Conservation (phyloP, 2,329 filamentous ascomycete genomes). For the Triangularia verruculosa region DNA sequence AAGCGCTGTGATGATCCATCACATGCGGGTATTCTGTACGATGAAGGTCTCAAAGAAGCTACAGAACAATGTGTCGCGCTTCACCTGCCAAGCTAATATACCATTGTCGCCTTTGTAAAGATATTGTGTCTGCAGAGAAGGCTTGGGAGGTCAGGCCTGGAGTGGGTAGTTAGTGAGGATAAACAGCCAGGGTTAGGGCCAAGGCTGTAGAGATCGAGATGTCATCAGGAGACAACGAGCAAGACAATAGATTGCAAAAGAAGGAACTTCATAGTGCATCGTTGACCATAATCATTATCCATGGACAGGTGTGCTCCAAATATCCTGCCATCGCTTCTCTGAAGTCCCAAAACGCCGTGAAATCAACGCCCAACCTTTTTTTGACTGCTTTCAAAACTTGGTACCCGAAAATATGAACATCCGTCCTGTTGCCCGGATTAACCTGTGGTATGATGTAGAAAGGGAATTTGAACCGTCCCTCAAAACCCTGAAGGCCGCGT, state of each 20-base stretch:
- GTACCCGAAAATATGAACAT: background rate
- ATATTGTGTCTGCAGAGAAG: background rate
- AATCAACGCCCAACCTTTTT: background rate
- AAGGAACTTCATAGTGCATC: background rate
- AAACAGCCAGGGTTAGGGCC: background rate
- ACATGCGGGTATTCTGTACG: background rate
- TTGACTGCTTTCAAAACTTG: background rate
- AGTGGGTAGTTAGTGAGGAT: background rate
- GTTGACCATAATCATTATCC: background rate
- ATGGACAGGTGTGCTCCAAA: background rate
- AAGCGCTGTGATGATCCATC: background rate
- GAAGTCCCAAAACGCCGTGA: background rate
- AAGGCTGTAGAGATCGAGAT: background rate
- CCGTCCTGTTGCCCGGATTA: background rate
- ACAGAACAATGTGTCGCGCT: background rate
- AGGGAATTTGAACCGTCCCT: background rate
- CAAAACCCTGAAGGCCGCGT: background rate
- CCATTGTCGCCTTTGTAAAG: background rate
- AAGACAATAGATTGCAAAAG: background rate
- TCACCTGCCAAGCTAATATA: background rate
- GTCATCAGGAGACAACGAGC: background rate
- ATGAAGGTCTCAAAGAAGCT: background rate
- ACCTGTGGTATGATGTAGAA: background rate
- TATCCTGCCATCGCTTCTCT: background rate
- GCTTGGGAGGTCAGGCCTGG: background rate